Base-by-base conservation (phyloP, 306 rosid genomes). In the Sicyos edulis region DNA sequence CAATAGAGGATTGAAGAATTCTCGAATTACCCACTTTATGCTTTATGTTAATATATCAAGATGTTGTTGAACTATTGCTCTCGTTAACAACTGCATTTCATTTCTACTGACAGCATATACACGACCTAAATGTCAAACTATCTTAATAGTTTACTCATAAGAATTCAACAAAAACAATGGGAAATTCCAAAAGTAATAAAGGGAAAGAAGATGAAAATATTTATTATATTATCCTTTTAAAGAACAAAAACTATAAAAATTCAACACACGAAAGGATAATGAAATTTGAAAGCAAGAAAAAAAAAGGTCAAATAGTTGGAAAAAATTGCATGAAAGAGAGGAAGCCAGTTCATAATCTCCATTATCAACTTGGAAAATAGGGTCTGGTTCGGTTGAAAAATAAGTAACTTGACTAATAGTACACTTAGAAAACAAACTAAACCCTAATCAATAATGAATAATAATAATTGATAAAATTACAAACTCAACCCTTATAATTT, bases 331-430 rank as follows among this genome's bases (percentile, higher is more conserved):
- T 4, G 13, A 7, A 29, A 60, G 66, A 32, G 45, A 61, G 68
- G 49, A 61, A 61, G 68, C 68, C 68, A 61, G 68, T 60, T 60
- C 19, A 60, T 60, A 17, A 8, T 14, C 7, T 56, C 62, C 7
- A 56, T 56, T 19, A 21, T 56, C 42, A 58, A 10, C 64, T 15
- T 32, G 45, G 22, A 32, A 32, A 61, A 61, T 15, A 7, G 10
- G 4, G 59, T 19, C 1, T 13, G 62, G 16, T 59, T 29, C 1
- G 66, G 40, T 60, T 60, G 66, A 61, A 61, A 61, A 61, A 12
- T 45, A 61, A 61, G 67, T 61, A 32, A 60, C 66, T 60, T 60
- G 10, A 26, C 13, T 13, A 60, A 60, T 37, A 29, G 44, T 29
- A 60, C 49, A 64, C 70, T 42, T 64, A 8, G 8, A 67, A 45